Evolutionary conservation across 495 filamentous ascomycete genomes (phyloP), one percentile per base, ranked within the genome.

Genomic region (Aspergillus egyptiacus): DNA sequence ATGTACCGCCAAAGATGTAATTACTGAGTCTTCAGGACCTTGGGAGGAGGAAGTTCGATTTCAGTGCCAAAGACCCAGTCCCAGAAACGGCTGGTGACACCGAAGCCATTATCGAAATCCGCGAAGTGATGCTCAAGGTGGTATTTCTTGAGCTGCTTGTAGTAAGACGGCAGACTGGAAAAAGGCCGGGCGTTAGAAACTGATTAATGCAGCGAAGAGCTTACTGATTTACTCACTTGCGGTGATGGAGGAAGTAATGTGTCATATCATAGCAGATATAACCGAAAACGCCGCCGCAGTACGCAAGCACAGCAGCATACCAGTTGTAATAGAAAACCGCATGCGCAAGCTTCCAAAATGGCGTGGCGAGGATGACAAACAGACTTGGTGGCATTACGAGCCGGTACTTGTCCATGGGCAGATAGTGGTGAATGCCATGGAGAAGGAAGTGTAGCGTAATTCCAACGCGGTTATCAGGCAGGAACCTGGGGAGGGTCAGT

Each of bases 241-340:
- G 83, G 68, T 99, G 94, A 65, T 99, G 94, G n/a, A 99, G 81
- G 78, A 97, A 96, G 70, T 97, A 99, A 67, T 99, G 94, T 11
- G 93, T 97, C 71, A 96, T 51, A 62, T 99, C 94, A 72, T 99
- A 99, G 70, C 84, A 87, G 43, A 96, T 78, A 61, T 97, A 99
- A 20, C 94, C 94, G 55, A 95, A 95, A 38, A 99, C 82, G 46
- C 89, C 94, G 23, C 94, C 94, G 60, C 84, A 91, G 73, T 76
- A 97, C 5, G 86, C 83, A 2, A 81, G 73, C 2, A 82, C 77
- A 15, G 81, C 94, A 2, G 86, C 77, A 65, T 82, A 75, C 90
- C 89, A 95, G 64, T 96, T 77, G 64, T 81, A 95, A 66, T 65
- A 88, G 66, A 97, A 88, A 40, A 97, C 62, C 3, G 78, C 58